Conservation (phyloP, 495 filamentous ascomycete genomes). For the Penicillium argentinense region DNA sequence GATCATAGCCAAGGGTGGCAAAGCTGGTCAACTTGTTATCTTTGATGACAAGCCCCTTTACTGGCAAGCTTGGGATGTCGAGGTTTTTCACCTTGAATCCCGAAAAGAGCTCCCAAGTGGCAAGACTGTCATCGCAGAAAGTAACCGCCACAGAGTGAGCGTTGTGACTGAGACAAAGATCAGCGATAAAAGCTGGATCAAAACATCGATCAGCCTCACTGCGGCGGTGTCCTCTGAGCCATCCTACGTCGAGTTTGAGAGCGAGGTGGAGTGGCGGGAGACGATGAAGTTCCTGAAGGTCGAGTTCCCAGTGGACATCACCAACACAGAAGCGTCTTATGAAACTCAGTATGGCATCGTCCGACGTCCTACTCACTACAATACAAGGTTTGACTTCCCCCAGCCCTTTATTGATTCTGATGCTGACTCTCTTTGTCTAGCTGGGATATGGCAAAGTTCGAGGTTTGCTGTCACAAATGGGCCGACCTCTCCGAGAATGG, state of each 20-base stretch:
- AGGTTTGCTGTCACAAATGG: conserved; percentile 97
- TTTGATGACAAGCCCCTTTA: conserved; percentile 98
- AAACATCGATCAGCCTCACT: conserved; percentile 78
- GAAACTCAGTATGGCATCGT: conserved; percentile 93
- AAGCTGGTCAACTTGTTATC: conserved; percentile 89
- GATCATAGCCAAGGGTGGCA: conserved; percentile 72
- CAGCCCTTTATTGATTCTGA: not conserved
- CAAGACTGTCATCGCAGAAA: conserved; percentile 68
- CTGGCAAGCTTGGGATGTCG: conserved; percentile 99
- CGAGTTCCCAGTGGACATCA: conserved; percentile 92
- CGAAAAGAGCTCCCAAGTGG: conserved; percentile 68
- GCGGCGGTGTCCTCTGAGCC: conserved; percentile 63
- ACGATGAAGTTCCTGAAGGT: conserved; percentile 98
- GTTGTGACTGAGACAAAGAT: conserved; percentile 81
- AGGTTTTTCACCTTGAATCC: conserved; percentile 91
- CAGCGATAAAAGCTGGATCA: conserved; percentile 82
- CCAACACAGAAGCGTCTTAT: conserved; percentile 91
- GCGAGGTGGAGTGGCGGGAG: conserved; percentile 90
- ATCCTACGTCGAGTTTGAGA: conserved; percentile 73
- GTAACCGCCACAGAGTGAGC: conserved; percentile 71
- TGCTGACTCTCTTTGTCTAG: conserved; percentile 34
- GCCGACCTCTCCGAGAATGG: conserved; percentile 92
- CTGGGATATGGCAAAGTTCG: conserved; percentile 99
- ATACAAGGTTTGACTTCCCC: conserved; percentile 59
- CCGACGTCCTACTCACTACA: conserved; percentile 89